Evolutionary conservation across 805 yeast species (phyloP).

Genomic region (Candida ortonii): DNA sequence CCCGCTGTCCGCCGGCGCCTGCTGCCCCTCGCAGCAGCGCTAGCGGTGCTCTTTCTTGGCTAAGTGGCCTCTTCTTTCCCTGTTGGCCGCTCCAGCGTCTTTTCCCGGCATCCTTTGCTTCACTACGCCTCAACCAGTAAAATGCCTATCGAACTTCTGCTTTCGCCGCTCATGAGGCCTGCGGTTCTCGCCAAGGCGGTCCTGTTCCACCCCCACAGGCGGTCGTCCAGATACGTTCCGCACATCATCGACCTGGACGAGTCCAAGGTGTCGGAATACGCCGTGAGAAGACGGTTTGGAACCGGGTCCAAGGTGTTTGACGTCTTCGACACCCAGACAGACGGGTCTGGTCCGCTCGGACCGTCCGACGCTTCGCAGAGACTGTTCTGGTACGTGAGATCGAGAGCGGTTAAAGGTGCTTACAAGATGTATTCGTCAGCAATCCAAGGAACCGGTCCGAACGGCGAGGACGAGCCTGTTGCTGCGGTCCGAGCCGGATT

Average conservation of each 20-base stretch:
- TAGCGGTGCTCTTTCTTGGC: too few species aligned
- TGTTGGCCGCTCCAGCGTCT: too few species aligned
- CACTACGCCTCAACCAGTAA: too few species aligned
- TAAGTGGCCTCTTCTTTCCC: too few species aligned
- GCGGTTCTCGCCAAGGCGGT: slow-evolving; percentile 53
- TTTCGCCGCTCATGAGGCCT: slow-evolving; percentile 61
- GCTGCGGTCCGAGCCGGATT: slow-evolving; percentile 60
- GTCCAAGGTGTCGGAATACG: slow-evolving; percentile 37
- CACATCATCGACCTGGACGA: slow-evolving; percentile 44
- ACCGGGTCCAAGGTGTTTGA: slow-evolving; percentile 57
- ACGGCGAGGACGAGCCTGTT: slow-evolving; percentile 54
- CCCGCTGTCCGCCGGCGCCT: slow-evolving; percentile 1
- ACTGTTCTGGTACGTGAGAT: slow-evolving; percentile 53
- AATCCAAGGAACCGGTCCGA: slow-evolving; percentile 40
- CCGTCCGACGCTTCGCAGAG: slow-evolving; percentile 42
- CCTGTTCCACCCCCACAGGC: slow-evolving; percentile 53
- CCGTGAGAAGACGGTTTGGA: slow-evolving; percentile 55
- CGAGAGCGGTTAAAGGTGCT: slow-evolving; percentile 67
- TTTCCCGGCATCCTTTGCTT: too few species aligned
- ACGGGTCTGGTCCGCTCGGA: slow-evolving; percentile 37
- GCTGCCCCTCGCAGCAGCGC: too few species aligned
- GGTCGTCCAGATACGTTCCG: slow-evolving; percentile 56
- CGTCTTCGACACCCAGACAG: slow-evolving; percentile 47
- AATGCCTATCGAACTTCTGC: slow-evolving; percentile 60
- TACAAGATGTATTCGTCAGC: slow-evolving; percentile 51